phyloP scores from a whole-genome alignment of 305 asterid species.

The Fraxinus sp. region DNA sequence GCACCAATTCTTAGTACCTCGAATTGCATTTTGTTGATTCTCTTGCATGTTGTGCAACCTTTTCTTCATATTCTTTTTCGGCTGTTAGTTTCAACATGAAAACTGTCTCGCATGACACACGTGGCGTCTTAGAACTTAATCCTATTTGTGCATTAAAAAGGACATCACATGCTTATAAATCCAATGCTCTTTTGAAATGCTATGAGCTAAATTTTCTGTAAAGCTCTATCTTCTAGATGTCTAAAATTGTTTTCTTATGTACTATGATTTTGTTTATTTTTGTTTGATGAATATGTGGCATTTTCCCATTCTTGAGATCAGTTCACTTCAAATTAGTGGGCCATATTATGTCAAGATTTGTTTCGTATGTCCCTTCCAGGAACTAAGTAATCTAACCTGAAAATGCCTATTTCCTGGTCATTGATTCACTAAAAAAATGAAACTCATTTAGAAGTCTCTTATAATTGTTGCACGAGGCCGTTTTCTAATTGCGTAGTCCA shows the following conservation, averaged over 20 bases:
- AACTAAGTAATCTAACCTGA: not conserved
- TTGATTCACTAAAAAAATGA: not conserved
- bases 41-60: not conserved
- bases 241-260: not conserved
- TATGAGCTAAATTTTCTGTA: not conserved
- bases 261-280: not conserved
- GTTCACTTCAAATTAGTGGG: not conserved
- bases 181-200: not conserved
- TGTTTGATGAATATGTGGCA: not conserved
- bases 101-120: not conserved
- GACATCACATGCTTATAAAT: not conserved
- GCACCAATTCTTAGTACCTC: not conserved
- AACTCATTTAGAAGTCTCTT: not conserved
- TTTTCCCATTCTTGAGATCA: not conserved
- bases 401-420: not conserved
- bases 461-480: not conserved
- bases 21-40: not conserved
- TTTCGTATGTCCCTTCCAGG: not conserved
- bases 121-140: not conserved
- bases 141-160: not conserved
- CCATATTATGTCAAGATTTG: not conserved
- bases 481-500: not conserved
- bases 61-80: not conserved
- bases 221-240: not conserved
- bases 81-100: not conserved